Percentiles rank a stretch among this genome's conserved stretches.
Evolutionary conservation across 1,284 basidiomycete species (phyloP).

Genomic region (Caloboletus inedulis): DNA sequence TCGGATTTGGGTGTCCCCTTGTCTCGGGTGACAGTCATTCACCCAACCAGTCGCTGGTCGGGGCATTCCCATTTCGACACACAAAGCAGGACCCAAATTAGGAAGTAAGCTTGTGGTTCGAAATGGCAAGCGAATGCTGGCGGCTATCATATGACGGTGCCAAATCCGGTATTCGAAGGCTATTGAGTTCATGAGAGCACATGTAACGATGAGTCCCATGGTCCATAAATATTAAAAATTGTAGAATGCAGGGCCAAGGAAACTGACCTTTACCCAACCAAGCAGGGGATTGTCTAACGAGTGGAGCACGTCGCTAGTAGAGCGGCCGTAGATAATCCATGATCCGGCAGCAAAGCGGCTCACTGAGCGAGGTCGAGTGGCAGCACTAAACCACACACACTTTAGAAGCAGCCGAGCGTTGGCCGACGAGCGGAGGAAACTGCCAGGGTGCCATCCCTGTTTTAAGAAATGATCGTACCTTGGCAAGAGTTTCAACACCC

Average conservation of each 20-base stretch:
- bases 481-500: background rate
- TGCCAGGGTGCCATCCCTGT: background rate
- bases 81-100: constrained; percentile 26
- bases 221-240: background rate
- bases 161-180: constrained; percentile 2
- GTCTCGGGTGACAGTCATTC: constrained; percentile 24
- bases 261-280: background rate
- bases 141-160: constrained; percentile 1
- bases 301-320: background rate
- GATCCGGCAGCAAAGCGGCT: background rate
- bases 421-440: background rate
- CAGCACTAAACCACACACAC: background rate
- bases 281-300: background rate
- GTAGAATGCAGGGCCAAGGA: background rate
- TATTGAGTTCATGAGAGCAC: constrained; percentile 6
- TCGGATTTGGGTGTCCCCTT: constrained; percentile 39
- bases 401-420: background rate
- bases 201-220: constrained; percentile 22
- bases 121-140: constrained; percentile 17
- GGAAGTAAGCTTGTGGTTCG: constrained; percentile 23
- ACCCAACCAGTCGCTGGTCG: constrained; percentile 10
- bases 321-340: constrained; percentile 10
- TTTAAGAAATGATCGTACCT: background rate
- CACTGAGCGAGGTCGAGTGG: constrained; percentile 1
- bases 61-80: constrained; percentile 23